These are phyloP conservation scores for Pythium inflatum DNA, from an alignment of 352 stramenopile genomes.

Conservation along the genomic window DNA sequence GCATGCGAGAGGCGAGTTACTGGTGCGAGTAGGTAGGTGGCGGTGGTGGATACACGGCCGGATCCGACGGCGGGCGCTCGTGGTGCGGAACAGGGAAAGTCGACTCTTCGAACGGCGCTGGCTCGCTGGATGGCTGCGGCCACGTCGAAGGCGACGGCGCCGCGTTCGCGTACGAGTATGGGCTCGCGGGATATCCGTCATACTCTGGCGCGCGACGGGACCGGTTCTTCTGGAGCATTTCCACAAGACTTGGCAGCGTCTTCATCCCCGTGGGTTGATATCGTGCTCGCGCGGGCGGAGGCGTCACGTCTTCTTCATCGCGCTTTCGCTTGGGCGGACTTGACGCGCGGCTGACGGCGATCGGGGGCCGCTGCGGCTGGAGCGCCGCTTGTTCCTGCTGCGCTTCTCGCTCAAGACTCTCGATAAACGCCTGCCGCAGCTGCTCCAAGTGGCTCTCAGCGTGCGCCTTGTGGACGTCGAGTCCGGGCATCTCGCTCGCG, in stretches of 20 bases:
- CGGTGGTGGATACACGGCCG: background rate
- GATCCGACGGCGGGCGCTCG: background rate
- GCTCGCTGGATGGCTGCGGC: background rate
- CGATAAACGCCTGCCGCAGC: constrained; percentile 55
- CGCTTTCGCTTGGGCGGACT: constrained; percentile 1
- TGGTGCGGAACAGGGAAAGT: background rate
- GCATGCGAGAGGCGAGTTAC: background rate
- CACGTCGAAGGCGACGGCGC: background rate
- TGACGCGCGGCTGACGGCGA: background rate
- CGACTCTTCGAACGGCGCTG: background rate
- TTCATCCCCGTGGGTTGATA: background rate
- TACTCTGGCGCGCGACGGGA: background rate
- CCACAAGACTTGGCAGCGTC: constrained; percentile 9
- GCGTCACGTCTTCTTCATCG: background rate
- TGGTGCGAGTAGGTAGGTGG: background rate
- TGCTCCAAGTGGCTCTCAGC: constrained; percentile 44
- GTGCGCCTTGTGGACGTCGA: constrained; percentile 44
- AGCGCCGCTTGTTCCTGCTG: constrained; percentile 9
- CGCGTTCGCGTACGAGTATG: constrained; percentile 5
- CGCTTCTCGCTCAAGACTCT: constrained; percentile 67
- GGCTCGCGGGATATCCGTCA: background rate
- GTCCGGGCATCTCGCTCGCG: constrained; percentile 47
- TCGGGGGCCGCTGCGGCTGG: background rate
- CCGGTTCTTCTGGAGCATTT: constrained; percentile 12
- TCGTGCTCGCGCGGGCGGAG: background rate